These are phyloP conservation scores for Cercospora janseana DNA, from an alignment of 2,329 filamentous ascomycete species.

Conservation along the genomic window DNA sequence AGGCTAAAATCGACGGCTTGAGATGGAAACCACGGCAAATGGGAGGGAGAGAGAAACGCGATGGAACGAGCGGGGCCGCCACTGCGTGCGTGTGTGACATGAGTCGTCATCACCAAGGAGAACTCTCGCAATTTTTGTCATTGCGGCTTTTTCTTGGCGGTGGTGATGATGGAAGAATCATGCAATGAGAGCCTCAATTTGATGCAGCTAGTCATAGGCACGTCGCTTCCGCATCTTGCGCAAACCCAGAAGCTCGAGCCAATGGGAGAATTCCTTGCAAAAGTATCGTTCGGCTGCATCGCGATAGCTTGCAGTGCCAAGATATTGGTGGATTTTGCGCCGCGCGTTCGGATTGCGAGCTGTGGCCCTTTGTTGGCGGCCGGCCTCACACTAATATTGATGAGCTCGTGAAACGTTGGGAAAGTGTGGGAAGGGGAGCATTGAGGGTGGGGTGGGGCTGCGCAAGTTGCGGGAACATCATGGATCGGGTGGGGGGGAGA, in stretches of 20 bases:
- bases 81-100: no score
- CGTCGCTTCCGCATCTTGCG: neutral
- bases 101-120: neutral
- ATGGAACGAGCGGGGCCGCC: no score
- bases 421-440: neutral
- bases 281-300: no score
- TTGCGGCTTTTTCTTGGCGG: no score
- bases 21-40: no score
- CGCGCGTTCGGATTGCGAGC: neutral
- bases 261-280: slow-evolving; percentile 1
- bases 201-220: neutral
- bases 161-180: neutral
- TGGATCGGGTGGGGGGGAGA: no score
- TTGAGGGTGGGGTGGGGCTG: neutral
- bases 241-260: neutral
- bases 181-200: neutral
- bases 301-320: neutral
- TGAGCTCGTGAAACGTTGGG: neutral
- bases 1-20: no score
- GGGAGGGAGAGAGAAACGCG: no score
- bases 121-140: neutral
- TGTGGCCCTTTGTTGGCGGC: neutral
- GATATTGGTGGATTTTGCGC: neutral
- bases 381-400: no score
- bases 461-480: no score